Evolutionary conservation across 345 rosid species (phyloP), one percentile per base, ranked within the genome.

Genomic region (Acer negundo): DNA sequence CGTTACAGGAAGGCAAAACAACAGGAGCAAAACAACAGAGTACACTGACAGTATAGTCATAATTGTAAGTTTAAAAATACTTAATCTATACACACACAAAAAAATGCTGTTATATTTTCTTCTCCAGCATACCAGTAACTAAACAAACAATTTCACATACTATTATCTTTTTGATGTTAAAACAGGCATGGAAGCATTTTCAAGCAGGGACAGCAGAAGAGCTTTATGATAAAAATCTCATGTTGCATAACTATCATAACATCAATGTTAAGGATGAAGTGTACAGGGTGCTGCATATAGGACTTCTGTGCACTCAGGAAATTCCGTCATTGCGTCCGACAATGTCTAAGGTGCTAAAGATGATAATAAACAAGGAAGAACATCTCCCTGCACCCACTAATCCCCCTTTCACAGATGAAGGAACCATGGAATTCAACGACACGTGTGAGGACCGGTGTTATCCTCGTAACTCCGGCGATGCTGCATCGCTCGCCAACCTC

Each of bases 321-420:
- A 82, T 58, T 64, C 86, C 97, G 16, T 79, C 91, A 17, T 84
- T 92, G 74, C 79, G 97, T 67, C 98, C 98, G 63, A 63, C 94
- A 49, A 93, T 95, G 97, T 90, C 94, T 2, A 91, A 85, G 85
- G 90, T 79, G 65, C 84, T 93, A 72, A 89, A 88, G 76, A 90
- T 90, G 98, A 79, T 95, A 79, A 86, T 78, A 71, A 89, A 91
- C 75, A 90, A 86, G 73, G 96, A 87, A 15, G 90, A 93, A 40
- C 75, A 70, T 19, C 88, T 93, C 40, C 97, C 97, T 42, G 77
- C 82, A 62, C 97, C 99, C 8, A 75, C 90, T 11, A 89, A 86
- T 79, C 99, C 99, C 40, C 97, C 99, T 12, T 95, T 95, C 76
- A 86, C 87, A 62, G 99, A 93, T 51, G 97, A 92, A 83, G 80